Percentiles rank a stretch among this genome's conserved stretches.
These are phyloP conservation scores for Phoma herbarum DNA, from an alignment of 2,329 filamentous ascomycete species.

Conservation along the genomic window DNA sequence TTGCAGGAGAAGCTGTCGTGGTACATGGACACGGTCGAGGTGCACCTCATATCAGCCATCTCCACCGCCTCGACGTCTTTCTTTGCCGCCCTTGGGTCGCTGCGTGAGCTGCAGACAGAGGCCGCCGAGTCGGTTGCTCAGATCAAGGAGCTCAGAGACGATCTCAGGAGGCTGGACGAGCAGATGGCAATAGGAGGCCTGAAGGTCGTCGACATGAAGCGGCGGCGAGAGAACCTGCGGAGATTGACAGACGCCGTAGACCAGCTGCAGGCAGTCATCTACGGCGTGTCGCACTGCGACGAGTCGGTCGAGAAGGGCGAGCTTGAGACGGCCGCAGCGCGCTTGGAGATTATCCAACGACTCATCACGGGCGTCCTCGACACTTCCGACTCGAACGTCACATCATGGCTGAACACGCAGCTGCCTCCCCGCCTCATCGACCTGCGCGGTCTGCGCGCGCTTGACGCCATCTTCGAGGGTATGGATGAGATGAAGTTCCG, in stretches of 20 bases:
- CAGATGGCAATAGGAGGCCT: slow-evolving; percentile 88
- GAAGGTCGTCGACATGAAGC: slow-evolving; percentile 83
- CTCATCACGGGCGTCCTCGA: slow-evolving; percentile 78
- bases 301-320: slow-evolving; percentile 82
- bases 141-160: slow-evolving; percentile 81
- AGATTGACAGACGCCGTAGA: slow-evolving; percentile 83
- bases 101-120: slow-evolving; percentile 90
- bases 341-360: slow-evolving; percentile 79
- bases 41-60: slow-evolving; percentile 95
- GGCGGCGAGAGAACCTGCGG: slow-evolving; percentile 82
- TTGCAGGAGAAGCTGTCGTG: slow-evolving; percentile 97
- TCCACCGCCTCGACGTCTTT: slow-evolving; percentile 96
- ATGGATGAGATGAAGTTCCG: slow-evolving; percentile 78
- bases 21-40: slow-evolving; percentile 99
- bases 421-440: slow-evolving; percentile 65
- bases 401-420: slow-evolving; percentile 46
- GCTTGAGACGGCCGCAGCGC: slow-evolving; percentile 79
- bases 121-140: slow-evolving; percentile 88
- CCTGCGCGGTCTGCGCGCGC: slow-evolving; percentile 76
- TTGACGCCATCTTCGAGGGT: slow-evolving; percentile 82
- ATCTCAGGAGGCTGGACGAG: slow-evolving; percentile 81
- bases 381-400: slow-evolving; percentile 37
- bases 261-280: slow-evolving; percentile 81
- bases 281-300: slow-evolving; percentile 79
- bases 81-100: slow-evolving; percentile 89